These are phyloP conservation scores for Skeletonema grethae DNA, from an alignment of 108 stramenopile genomes.

Conservation along the genomic window DNA sequence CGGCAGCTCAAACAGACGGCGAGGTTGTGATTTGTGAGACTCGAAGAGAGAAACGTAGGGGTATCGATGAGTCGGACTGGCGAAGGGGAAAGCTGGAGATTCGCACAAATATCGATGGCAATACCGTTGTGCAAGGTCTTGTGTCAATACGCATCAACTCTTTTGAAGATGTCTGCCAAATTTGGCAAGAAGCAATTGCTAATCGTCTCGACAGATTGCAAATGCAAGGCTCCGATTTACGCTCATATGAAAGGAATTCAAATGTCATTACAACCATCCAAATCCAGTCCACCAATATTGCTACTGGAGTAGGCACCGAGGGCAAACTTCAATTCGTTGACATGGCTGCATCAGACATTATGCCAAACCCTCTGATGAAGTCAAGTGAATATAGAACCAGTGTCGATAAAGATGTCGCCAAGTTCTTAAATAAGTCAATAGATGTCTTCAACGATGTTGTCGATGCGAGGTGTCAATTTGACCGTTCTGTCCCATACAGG, in stretches of 20 bases:
- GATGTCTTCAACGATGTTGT: conserved; percentile 73
- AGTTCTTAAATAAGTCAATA: conserved; percentile 77
- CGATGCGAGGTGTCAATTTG: conserved; percentile 69
- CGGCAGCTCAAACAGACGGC: conserved; percentile 65
- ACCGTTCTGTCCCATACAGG: conserved; percentile 77
- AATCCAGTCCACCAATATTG: conserved; percentile 70
- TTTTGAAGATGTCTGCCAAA: conserved; percentile 60
- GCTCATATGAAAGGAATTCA: conserved; percentile 35
- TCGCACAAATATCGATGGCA: conserved; percentile 82
- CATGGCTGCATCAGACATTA: conserved; percentile 72
- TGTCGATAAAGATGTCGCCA: conserved; percentile 38
- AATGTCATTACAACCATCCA: conserved; percentile 77
- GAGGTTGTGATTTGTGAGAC: conserved; percentile 45
- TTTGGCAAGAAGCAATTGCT: conserved; percentile 65
- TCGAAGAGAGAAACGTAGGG: conserved; percentile 25
- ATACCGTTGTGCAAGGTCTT: conserved; percentile 79
- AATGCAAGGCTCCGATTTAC: conserved; percentile 52
- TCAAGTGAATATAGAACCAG: conserved; percentile 16
- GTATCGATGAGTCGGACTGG: conserved; percentile 31
- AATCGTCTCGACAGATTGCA: conserved; percentile 49
- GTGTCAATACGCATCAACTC: conserved; percentile 57
- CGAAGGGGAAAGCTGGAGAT: conserved; percentile 74
- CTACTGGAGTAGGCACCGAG: conserved; percentile 66
- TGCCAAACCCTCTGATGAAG: conserved; percentile 1
- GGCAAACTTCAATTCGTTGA: conserved; percentile 88